Percentiles rank a stretch among this genome's conserved stretches.
Conservation (phyloP, 257 asterid species). For the Solanum ossicruentum region DNA sequence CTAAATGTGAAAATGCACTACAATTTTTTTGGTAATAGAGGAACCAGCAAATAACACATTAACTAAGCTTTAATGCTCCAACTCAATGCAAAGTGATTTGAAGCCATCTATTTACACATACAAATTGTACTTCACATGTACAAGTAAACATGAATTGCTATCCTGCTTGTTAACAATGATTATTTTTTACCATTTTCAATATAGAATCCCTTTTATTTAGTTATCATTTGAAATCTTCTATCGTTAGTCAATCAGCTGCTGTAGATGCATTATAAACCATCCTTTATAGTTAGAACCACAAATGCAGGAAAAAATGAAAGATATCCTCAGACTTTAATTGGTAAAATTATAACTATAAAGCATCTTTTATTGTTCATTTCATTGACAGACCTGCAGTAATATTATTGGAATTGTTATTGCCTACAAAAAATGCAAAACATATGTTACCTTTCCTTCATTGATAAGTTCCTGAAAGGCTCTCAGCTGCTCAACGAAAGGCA, state of each 20-base stretch:
- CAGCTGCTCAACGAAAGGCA: slow-evolving; percentile 70
- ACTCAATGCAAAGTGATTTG: neutral
- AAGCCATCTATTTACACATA: neutral
- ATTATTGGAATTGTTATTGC: neutral
- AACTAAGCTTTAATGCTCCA: neutral
- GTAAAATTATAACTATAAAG: neutral
- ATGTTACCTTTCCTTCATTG: slow-evolving; percentile 72
- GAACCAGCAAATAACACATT: neutral
- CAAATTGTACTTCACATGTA: neutral
- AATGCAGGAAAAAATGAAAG: neutral
- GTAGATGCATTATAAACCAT: neutral
- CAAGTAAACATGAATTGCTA: neutral
- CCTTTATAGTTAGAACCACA: neutral
- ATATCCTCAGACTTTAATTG: neutral
- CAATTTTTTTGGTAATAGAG: neutral
- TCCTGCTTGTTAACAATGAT: neutral
- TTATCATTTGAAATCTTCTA: neutral
- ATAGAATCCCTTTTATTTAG: neutral
- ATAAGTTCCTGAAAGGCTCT: slow-evolving; percentile 74
- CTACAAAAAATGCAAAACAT: neutral
- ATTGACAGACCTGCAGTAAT: neutral
- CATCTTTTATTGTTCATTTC: neutral
- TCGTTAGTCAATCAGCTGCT: neutral
- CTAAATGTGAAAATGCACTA: neutral
- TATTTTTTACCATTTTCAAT: neutral